Evolutionary conservation across 2,329 filamentous ascomycete genomes (phyloP).

Genomic region (Fonsecaea pugnacius): DNA sequence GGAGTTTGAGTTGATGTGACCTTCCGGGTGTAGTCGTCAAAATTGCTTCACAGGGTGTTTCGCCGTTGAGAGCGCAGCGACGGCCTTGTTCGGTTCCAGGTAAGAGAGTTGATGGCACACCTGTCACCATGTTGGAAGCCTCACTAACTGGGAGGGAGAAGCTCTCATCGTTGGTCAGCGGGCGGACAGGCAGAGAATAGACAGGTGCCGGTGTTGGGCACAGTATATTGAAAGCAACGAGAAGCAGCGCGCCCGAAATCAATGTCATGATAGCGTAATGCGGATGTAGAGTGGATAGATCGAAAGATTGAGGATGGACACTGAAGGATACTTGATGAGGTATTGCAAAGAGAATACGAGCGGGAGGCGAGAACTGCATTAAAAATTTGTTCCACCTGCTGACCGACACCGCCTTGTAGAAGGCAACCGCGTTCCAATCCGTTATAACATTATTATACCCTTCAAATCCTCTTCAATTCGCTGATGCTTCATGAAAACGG

Average conservation of each 20-base stretch:
- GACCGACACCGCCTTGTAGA: neutral
- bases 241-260: neutral
- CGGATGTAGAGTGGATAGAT: neutral
- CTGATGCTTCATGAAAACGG: slow-evolving; percentile 29
- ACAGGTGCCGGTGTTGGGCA: neutral
- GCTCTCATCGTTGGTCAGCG: neutral
- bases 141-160: neutral
- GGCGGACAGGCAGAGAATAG: neutral
- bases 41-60: neutral
- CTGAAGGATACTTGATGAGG: neutral
- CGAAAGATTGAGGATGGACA: neutral
- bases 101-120: neutral
- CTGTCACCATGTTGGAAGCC: neutral
- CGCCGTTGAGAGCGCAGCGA: neutral
- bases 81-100: neutral
- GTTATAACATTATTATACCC: neutral
- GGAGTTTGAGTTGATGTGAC: neutral
- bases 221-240: neutral
- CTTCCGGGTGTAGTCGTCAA: neutral
- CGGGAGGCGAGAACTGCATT: neutral
- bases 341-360: neutral
- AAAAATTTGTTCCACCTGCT: neutral
- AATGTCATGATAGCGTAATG: neutral
- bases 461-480: slow-evolving; percentile 6
- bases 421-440: neutral